Evolutionary conservation across 2,329 filamentous ascomycete species (phyloP).

Genomic region (Chaetomium sp.): DNA sequence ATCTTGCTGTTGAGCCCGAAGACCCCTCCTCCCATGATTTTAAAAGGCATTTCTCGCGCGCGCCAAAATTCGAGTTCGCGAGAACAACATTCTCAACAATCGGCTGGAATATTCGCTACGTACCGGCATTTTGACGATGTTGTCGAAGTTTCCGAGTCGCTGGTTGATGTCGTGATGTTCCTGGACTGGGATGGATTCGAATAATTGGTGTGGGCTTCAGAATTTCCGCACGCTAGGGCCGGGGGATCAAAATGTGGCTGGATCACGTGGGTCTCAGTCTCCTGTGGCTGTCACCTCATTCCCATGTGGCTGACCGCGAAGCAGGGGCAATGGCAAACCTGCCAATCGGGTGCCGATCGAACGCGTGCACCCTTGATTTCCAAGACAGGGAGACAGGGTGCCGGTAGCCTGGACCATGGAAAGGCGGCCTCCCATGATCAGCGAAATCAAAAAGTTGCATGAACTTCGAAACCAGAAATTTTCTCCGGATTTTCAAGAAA

Average conservation of each 20-base stretch:
- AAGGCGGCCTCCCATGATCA: conserved; percentile 10
- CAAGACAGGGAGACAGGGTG: conserved; percentile 1
- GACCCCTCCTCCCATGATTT: not conserved
- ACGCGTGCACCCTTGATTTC: conserved; percentile 4
- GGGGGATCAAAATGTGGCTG: conserved; percentile 19
- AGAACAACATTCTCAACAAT: not conserved
- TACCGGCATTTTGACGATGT: conserved; percentile 37
- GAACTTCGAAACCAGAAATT: conserved; percentile 12
- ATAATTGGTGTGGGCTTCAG: conserved; percentile 27
- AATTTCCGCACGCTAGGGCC: conserved; percentile 23
- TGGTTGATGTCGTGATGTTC: conserved; percentile 24
- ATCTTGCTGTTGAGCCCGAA: not conserved
- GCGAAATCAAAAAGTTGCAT: conserved; percentile 12
- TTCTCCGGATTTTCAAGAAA: conserved; percentile 6
- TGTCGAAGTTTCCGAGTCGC: conserved; percentile 28
- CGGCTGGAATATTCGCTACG: conserved; percentile 17
- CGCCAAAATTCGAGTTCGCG: not conserved
- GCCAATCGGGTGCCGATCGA: conserved; percentile 12
- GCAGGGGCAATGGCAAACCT: not conserved
- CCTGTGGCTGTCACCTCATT: conserved; percentile 8
- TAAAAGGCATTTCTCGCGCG: not conserved
- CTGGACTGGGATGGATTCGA: conserved; percentile 23
- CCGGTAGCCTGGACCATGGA: conserved; percentile 3
- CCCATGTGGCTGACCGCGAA: not conserved
- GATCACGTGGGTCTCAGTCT: conserved; percentile 17